Percentiles rank a stretch among this genome's conserved stretches.
Evolutionary conservation across 805 yeast genomes (phyloP).

Genomic region (Spathaspora sp.): DNA sequence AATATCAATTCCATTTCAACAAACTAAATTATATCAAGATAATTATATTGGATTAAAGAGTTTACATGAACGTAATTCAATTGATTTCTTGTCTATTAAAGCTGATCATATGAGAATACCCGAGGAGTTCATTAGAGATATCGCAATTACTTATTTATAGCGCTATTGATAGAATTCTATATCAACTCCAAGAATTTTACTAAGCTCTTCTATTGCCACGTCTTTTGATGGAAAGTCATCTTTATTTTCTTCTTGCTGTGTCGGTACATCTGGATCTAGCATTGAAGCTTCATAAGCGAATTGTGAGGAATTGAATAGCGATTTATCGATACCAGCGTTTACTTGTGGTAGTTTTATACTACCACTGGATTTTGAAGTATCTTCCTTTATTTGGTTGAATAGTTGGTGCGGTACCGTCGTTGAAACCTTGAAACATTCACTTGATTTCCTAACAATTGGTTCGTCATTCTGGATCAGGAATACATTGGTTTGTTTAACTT

Average conservation of each 20-base stretch:
- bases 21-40: slow-evolving; percentile 47
- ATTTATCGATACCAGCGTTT: no score
- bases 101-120: slow-evolving; percentile 66
- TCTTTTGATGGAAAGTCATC: background rate
- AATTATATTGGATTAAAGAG: slow-evolving; percentile 59
- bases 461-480: background rate
- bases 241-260: background rate
- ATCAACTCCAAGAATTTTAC: slow-evolving; percentile 1
- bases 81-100: slow-evolving; percentile 50
- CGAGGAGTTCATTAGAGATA: slow-evolving; percentile 43
- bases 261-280: no score
- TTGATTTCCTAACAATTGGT: background rate
- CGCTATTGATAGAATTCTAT: background rate
- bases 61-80: slow-evolving; percentile 38
- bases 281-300: no score
- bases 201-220: background rate
- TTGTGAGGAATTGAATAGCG: no score
- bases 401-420: background rate
- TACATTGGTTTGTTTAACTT: background rate
- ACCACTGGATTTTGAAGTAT: no score
- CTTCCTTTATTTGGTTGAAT: background rate
- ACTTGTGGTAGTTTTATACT: no score
- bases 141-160: slow-evolving; percentile 36
- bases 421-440: background rate
- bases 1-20: slow-evolving; percentile 37